Evolutionary conservation across 2,329 filamentous ascomycete species (phyloP).

Genomic region (Colletotrichum sp.): DNA sequence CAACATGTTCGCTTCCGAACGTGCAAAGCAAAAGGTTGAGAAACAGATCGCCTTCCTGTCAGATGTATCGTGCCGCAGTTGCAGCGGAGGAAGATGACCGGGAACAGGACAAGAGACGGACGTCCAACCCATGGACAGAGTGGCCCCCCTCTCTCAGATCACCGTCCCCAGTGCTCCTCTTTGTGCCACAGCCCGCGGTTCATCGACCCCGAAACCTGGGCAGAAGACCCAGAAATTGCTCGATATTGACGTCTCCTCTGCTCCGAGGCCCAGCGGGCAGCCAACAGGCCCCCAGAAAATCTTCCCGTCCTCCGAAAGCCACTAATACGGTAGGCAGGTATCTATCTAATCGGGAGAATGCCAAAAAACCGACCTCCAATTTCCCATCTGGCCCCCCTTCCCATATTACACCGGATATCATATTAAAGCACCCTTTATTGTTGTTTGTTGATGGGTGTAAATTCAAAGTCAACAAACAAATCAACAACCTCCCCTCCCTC

Average conservation of each 20-base stretch:
- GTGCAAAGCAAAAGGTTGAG: not conserved
- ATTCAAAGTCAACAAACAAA: not conserved
- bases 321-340: not conserved
- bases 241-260: not conserved
- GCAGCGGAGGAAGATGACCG: not conserved
- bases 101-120: not conserved
- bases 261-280: not conserved
- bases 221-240: not conserved
- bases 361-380: not conserved
- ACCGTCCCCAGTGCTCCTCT: not conserved
- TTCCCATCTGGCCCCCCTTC: not conserved
- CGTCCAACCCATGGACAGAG: not conserved
- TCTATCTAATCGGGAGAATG: not conserved
- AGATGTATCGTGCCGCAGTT: not conserved
- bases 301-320: not conserved
- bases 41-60: not conserved
- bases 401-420: not conserved
- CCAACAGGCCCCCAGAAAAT: not conserved
- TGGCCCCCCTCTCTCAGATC: not conserved
- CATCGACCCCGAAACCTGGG: not conserved
- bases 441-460: not conserved
- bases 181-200: not conserved
- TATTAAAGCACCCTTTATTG: not conserved
- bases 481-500: not conserved
- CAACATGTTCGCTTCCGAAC: not conserved